A percentile compares a stretch with the other conserved stretches of the same genome.
phyloP scores from a whole-genome alignment of 2,329 filamentous ascomycete species.

The Chrysoporthe austroafricana region DNA sequence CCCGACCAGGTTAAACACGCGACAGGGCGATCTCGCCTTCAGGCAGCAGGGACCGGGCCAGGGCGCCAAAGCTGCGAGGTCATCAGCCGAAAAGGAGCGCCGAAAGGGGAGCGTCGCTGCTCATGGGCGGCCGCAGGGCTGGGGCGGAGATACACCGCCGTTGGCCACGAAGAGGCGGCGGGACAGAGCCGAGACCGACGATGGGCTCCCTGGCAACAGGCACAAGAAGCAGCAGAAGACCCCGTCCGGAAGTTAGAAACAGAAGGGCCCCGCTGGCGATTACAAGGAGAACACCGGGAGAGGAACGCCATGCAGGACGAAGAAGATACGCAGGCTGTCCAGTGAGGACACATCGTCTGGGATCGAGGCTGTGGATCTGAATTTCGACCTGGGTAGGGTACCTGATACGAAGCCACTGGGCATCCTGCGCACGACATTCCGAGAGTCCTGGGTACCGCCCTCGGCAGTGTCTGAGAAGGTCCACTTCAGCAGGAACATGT shows the following conservation, averaged over 20 bases:
- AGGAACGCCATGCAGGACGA: background rate
- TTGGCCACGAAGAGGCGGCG: background rate
- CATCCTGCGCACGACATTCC: background rate
- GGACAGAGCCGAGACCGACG: background rate
- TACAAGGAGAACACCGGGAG: background rate
- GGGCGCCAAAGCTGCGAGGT: background rate
- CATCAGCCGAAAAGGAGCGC: background rate
- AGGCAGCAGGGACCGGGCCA: background rate
- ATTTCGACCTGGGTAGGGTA: background rate
- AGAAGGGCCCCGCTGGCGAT: background rate
- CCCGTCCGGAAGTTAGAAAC: background rate
- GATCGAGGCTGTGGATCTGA: background rate
- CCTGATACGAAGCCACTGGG: background rate
- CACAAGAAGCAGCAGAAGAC: background rate
- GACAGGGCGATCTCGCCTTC: background rate
- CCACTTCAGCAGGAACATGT: background rate
- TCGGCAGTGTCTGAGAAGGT: background rate
- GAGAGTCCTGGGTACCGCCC: background rate
- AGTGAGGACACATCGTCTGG: background rate
- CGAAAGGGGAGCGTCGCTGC: background rate
- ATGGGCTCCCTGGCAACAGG: background rate
- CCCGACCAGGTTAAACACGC: background rate
- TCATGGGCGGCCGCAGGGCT: background rate
- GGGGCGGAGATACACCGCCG: background rate
- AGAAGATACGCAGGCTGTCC: background rate